Evolutionary conservation across 1,139 yeast species (phyloP).

Genomic region (Candida tropicalis): DNA sequence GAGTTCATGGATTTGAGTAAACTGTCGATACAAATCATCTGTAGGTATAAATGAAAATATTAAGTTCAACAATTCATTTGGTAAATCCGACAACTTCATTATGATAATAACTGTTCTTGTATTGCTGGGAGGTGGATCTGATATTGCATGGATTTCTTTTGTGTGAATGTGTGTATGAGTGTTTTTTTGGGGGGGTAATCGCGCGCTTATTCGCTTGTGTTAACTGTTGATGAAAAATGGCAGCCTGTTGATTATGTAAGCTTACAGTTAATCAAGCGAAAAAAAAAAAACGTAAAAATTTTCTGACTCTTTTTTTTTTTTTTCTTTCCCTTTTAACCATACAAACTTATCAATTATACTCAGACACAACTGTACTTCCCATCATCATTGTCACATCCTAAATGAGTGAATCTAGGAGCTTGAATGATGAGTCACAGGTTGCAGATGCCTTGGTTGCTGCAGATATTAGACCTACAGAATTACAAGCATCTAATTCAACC

Average conservation of each 20-base stretch:
- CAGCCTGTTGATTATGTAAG: no score
- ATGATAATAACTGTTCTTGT: background rate
- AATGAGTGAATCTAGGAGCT: slow-evolving; percentile 3
- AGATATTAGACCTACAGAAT: background rate
- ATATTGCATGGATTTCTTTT: no score
- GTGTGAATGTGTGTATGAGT: no score
- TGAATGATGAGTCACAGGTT: background rate
- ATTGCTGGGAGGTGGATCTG: no score
- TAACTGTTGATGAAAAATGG: background rate
- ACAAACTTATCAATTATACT: background rate
- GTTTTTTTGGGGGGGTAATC: no score
- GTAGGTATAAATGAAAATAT: slow-evolving; percentile 9
- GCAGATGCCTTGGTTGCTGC: slow-evolving; percentile 1
- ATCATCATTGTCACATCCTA: background rate
- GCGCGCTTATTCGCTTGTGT: background rate
- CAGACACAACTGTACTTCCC: no score
- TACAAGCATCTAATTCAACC: slow-evolving; percentile 4
- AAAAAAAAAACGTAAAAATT: slow-evolving; percentile 2
- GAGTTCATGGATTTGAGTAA: background rate
- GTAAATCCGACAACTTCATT: slow-evolving; percentile 4
- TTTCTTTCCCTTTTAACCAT: no score
- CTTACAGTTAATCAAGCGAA: no score
- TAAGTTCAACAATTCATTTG: slow-evolving; percentile 6
- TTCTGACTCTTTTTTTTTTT: slow-evolving; percentile 5
- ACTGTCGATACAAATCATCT: slow-evolving; percentile 1